These are phyloP conservation scores for Arthrobotrys entomopaga DNA, from an alignment of 2,329 filamentous ascomycete species.

Conservation along the genomic window DNA sequence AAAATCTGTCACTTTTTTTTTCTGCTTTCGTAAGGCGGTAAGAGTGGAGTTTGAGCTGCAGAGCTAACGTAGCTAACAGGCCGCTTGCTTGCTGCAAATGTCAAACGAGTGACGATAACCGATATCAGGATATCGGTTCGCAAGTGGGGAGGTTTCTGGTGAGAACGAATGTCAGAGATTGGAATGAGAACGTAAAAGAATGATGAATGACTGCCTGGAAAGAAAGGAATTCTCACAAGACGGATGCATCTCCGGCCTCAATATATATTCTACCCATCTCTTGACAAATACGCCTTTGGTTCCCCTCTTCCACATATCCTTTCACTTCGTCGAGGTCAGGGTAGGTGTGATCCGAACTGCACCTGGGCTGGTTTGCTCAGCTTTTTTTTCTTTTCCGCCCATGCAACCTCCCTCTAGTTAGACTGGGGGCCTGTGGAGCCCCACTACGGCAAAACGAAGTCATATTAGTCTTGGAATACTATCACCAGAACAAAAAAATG, in stretches of 20 bases:
- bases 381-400: slow-evolving; percentile 20
- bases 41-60: slow-evolving; percentile 4
- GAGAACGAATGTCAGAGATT: slow-evolving; percentile 30
- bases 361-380: slow-evolving; percentile 36
- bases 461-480: slow-evolving; percentile 15
- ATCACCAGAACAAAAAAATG: slow-evolving; percentile 36
- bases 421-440: slow-evolving; percentile 46
- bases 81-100: slow-evolving; percentile 10
- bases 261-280: slow-evolving; percentile 31
- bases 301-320: slow-evolving; percentile 9
- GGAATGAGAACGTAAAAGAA: slow-evolving; percentile 9
- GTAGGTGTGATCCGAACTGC: slow-evolving; percentile 47
- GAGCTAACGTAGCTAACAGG: too few relatives aligned
- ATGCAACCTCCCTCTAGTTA: slow-evolving; percentile 50
- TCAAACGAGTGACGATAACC: slow-evolving; percentile 28
- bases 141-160: background rate
- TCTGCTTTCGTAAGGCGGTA: slow-evolving; percentile 24
- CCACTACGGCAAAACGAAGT: slow-evolving; percentile 37
- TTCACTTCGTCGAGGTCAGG: slow-evolving; percentile 32
- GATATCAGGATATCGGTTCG: slow-evolving; percentile 2
- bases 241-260: slow-evolving; percentile 20
- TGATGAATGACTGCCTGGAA: background rate
- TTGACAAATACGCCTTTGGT: slow-evolving; percentile 41
- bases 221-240: slow-evolving; percentile 5
- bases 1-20: slow-evolving; percentile 25